Evolutionary conservation across 2,329 filamentous ascomycete species (phyloP), one percentile per base, ranked within the genome.

Genomic region (Chaetomiaceae sp.): DNA sequence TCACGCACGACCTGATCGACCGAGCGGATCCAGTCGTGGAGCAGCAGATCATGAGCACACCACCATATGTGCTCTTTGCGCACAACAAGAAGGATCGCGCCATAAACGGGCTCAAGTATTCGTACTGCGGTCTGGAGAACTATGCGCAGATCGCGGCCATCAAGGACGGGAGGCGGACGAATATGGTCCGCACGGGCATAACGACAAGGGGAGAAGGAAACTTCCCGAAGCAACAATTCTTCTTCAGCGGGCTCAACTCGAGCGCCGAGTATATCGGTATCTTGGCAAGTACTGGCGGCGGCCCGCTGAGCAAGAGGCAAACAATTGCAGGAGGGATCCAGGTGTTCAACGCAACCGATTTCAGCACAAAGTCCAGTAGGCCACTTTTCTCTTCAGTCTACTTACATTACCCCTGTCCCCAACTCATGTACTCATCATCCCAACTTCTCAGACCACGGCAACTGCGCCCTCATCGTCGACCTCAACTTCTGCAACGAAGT

Each of bases 401-500:
- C 21, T 17, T 20, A 12, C n/a, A 21, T 38, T 9, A n/a, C 17
- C 9, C 9, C 12, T 17, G 12, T 12, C 27, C 25, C 25, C 25
- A 27, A 6, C 25, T 12, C 25, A 5, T 16, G 2, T 31, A 37
- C 47, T 53, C 35, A 55, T 53, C 23, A 35, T 38, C 12, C 30
- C 30, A 12, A 17, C 13, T 3, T 17, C 41, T 31, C 14, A 53
- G 56, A 60, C 82, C 88, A 87, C 52, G 79, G 82, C 53, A 95
- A 91, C 63, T 99, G 93, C 67, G 85, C 86, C 53, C 77, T 99
- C 35, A 77, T 97, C 40, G 91, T 85, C 66, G 85, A 95, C 63
- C 81, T 99, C n/a, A 75, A 83, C 0, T 95, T 97, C 67, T 99
- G 93, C 71, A 79, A 85, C 59, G 82, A 92, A 60, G 86, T 92